Evolutionary conservation across 805 yeast species (phyloP).

Genomic region (Cyberlindnera xishuangbannaensis): DNA sequence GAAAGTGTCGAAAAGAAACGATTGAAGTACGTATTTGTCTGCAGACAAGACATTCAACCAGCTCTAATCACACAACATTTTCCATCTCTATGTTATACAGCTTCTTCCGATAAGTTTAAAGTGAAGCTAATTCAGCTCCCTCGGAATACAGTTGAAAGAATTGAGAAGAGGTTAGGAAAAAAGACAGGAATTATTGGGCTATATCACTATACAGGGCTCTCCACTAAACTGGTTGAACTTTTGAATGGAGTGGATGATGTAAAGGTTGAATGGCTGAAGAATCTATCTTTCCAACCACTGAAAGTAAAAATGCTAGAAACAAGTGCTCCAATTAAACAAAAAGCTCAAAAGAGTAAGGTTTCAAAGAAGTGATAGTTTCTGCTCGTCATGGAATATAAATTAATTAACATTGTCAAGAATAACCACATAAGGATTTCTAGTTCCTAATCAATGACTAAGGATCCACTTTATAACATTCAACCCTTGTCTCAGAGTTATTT

Average conservation of each 20-base stretch:
- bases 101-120: conserved; percentile 28
- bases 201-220: conserved; percentile 15
- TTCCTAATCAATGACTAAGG: too few species aligned
- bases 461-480: too few species aligned
- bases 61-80: conserved; percentile 47
- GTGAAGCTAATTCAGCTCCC: conserved; percentile 62
- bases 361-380: too few species aligned
- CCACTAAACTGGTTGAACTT: conserved; percentile 24
- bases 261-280: conserved; percentile 40
- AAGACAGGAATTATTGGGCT: conserved; percentile 31
- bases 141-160: conserved; percentile 26
- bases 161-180: conserved; percentile 29
- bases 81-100: conserved; percentile 48
- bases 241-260: conserved; percentile 30
- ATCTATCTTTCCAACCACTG: conserved; percentile 31
- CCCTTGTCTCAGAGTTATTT: too few species aligned
- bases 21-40: conserved; percentile 43
- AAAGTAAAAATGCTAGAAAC: conserved; percentile 40
- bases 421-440: too few species aligned
- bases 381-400: too few species aligned
- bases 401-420: too few species aligned
- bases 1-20: conserved; percentile 2
- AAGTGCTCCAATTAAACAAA: conserved; percentile 35
- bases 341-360: not conserved
- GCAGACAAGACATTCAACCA: conserved; percentile 51